Conservation (phyloP, 345 rosid species). For the Gossypium sturtianum region DNA sequence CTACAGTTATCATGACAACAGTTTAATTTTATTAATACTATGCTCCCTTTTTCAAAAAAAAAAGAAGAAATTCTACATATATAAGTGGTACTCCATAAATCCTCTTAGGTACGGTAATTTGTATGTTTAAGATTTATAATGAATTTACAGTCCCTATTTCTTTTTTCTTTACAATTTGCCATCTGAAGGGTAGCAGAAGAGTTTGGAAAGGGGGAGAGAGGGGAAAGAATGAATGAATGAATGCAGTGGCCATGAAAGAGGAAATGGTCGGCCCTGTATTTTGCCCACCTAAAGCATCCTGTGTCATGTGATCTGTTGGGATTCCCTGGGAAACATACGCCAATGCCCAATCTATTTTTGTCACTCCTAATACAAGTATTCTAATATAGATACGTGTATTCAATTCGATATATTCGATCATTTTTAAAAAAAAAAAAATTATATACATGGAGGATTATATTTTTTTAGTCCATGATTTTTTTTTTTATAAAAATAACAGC, state of each 20-base stretch:
- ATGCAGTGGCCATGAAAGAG: not conserved
- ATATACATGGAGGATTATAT: too few species aligned
- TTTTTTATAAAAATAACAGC: too few species aligned
- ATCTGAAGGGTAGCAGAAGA: not conserved
- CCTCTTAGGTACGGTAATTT: not conserved
- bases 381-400: too few species aligned
- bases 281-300: not conserved
- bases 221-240: not conserved
- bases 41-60: too few species aligned
- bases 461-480: too few species aligned
- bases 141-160: not conserved
- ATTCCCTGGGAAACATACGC: not conserved
- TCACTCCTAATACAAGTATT: too few species aligned
- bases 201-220: not conserved
- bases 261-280: not conserved
- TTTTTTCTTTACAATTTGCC: not conserved
- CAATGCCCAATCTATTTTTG: not conserved
- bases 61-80: not conserved
- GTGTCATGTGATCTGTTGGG: conserved; percentile 3
- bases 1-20: too few species aligned
- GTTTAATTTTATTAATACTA: too few species aligned
- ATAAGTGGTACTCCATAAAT: not conserved
- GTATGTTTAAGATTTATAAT: not conserved
- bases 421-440: too few species aligned
- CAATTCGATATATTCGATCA: too few species aligned